Base-by-base conservation (phyloP, 257 asterid species). In the Primulina tabacum region DNA sequence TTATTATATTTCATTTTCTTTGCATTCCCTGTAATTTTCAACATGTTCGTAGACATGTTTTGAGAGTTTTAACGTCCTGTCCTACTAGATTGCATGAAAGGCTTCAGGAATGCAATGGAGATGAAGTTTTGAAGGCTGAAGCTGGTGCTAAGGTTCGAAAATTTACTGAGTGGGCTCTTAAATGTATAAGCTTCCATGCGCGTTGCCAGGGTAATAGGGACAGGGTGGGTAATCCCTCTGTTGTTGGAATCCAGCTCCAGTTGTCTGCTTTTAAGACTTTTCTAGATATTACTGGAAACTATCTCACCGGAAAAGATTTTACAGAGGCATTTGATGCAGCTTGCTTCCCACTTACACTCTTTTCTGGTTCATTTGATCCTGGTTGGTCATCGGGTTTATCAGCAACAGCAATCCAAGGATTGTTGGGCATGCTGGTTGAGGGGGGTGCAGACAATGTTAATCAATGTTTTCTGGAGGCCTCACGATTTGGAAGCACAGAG, bases 271-370 rank as follows among this genome's bases (percentile, higher is more conserved):
- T 94, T 85, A 94, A 91, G 88, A 82, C 85, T 24, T 94, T 91
- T 84, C 85, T 94, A 57, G 99, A 94, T 85, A 92, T 89, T 73
- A 96, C 97, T 10, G 97, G 99, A 71, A 85, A 87, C 79, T 82
- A 91, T 81, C 95, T 91, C 62, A 84, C 95, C 0, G 99, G 99
- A 72, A 94, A 94, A 82, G 97, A 94, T 80, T 94, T 89, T 76
- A 91, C 99, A 0, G 99, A 94, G 83, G 99, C 99, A 69, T 94
- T 94, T 82, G 99, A 94, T 74, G 99, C 99, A n/a, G 97, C 97
- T 66, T 94, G 99, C 85, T 94, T 94, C 80, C 99, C 99, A 0
- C 96, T 94, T 61, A 94, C 99, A 1, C 97, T 91, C 69, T 94
- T 94, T 85, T 94, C 97, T 76, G 88, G 95, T 74, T 89, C 99